Evolutionary conservation across 2,329 filamentous ascomycete species (phyloP), one percentile per base, ranked within the genome.

Genomic region (Phaeosphaeriaceae sp.): DNA sequence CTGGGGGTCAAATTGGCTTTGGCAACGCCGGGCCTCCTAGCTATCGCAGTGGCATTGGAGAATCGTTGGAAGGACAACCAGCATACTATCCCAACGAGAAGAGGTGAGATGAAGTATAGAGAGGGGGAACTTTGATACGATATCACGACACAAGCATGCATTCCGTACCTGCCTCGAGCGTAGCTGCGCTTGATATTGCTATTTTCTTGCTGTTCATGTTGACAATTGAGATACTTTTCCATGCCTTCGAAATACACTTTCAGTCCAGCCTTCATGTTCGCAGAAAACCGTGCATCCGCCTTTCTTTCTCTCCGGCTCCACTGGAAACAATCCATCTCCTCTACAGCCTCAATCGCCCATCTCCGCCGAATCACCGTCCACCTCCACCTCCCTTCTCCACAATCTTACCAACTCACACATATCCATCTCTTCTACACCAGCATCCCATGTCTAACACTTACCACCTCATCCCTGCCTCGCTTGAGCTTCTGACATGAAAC

Each of bases 11-110:
- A 46, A 65, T 79, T 15, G 71, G 73, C 2, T 79, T 76, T 55
- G 77, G 77, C 3, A 76, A 72, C 53, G 68, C 68, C 5, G 68
- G 71, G 17, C 75, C 76, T 33, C 74, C 75, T 6, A 72, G 62
- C 46, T 77, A 77, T 54, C 62, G 62, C 13, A 68, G 71, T 15
- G 75, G 76, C 27, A 61, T 77, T 13, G 76, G 76, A 7, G 76
- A 78, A 67, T 68, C 72, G n/a, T 61, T 78, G 1, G 66, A 75
- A 21, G 74, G 74, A 0, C 72, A 76, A 55, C 62, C 74, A 3
- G 71, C 71, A 7, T 75, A 76, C 49, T 76, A 76, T 40, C 66
- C 72, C 1, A 63, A 65, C 9, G 72, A 76, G 58, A 77, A 77
- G 68, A 64, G 69, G 60, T 75, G 55, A 64, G 20, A 33, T 0